These are phyloP conservation scores for Cryptococcus floricola DNA, from an alignment of 1,284 basidiomycete species.

Conservation along the genomic window DNA sequence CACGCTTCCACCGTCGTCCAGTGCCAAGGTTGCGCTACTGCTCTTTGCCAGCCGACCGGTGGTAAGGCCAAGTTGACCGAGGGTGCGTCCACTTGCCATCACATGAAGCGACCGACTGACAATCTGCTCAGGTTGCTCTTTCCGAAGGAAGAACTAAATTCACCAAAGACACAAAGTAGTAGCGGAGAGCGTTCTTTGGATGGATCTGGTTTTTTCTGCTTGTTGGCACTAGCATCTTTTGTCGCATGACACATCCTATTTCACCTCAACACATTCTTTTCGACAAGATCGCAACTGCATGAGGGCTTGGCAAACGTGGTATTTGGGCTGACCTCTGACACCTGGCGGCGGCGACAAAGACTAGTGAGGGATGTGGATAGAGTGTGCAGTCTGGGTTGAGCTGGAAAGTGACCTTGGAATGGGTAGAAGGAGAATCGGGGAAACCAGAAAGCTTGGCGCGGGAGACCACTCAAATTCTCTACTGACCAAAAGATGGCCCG, in stretches of 20 bases:
- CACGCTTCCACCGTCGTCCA: conserved; percentile 53
- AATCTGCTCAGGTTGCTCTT: conserved; percentile 48
- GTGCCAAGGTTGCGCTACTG: conserved; percentile 88
- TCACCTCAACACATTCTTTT: neutral
- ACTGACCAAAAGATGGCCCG: too few relatives aligned
- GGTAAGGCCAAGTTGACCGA: conserved; percentile 98
- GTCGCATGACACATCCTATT: conserved; percentile 16
- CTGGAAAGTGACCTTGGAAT: too few relatives aligned
- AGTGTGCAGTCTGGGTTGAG: too few relatives aligned
- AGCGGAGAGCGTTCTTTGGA: conserved; percentile 8
- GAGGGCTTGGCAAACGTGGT: too few relatives aligned
- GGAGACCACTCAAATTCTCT: too few relatives aligned
- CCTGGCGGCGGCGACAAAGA: too few relatives aligned
- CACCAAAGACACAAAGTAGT: neutral
- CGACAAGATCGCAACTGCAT: too few relatives aligned
- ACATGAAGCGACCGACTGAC: conserved; percentile 5
- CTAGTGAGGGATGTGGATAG: too few relatives aligned
- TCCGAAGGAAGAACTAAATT: conserved; percentile 51
- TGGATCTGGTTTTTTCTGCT: conserved; percentile 9
- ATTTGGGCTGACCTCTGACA: too few relatives aligned
- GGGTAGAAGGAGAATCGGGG: too few relatives aligned
- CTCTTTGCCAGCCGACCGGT: conserved; percentile 97
- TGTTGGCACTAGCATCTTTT: conserved; percentile 15
- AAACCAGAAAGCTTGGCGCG: too few relatives aligned
- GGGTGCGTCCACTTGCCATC: conserved; percentile 59